Base-by-base conservation (phyloP, 306 rosid species). In the Argentina anserina region DNA sequence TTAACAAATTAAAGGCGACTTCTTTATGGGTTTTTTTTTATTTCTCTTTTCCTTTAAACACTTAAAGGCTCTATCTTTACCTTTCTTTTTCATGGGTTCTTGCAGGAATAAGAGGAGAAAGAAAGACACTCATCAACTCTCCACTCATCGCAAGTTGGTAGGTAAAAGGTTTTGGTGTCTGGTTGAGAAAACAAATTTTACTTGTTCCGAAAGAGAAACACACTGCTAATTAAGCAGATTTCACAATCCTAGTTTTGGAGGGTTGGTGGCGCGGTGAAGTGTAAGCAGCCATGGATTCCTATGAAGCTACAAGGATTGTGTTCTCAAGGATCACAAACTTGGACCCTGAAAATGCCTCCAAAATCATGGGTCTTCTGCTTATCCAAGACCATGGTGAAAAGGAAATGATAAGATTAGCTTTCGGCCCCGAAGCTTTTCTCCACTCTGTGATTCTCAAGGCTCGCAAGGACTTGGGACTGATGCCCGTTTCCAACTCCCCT, bases 331-430 rank as follows among this genome's bases (percentile, higher is more conserved):
- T 95, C 87, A 96, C 92, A 43, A 91, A 62, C 83, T 66, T 91
- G 80, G 99, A 95, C 93, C 97, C 97, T 33, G 99, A 95, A 75
- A 95, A 95, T 75, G 99, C 99, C 14, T 91, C 99, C 15, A 91
- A 91, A 79, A 91, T 95, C 83, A 95, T 95, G 99, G 97, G 99
- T 15, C 73, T 95, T 3, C 96, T 95, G 52, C 83, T 91, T 41
- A 83, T 94, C 73, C 97, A 95, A 81, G 99, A 95, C 80, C 96
- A 91, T 76, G 97, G 97, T 25, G 99, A 90, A 82, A 90, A 95
- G n/a, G 99, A 95, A 82, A 95, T 95, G 97, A 95, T 91, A 20
- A 82, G 99, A 23, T 58, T 95, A 67, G 99, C 99, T 42, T 95
- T 95, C 74, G 97, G 99, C 5, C 93, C 99, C 0, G 99, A 95